Base-by-base conservation (phyloP, 2,329 filamentous ascomycete species). In the Cercospora janseana region DNA sequence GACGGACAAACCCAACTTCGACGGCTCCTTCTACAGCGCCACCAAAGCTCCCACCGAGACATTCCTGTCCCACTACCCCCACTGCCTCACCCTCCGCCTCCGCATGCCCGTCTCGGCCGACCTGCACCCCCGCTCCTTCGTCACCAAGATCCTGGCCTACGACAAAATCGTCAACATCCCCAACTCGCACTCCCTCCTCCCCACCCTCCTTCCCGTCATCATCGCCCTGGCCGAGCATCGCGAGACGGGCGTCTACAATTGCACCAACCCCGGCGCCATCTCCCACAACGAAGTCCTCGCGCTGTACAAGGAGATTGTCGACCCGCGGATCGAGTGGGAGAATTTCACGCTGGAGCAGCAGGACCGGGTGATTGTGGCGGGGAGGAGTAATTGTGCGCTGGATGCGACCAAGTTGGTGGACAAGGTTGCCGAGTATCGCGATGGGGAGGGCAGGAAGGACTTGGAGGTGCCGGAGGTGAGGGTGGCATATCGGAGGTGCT, bases 41-140 rank as follows among this genome's bases (percentile, higher is more conserved):
- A 84, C 80, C 60, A 86, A 86, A 71, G 77, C 77, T 16, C 78
- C 81, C 56, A 81, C 83, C 50, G 83, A 86, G 64, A 77, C 81
- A 70, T 79, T 82, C 59, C 68, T 85, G 60, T 78, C 84, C 70
- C 80, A 81, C 64, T 86, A 85, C 69, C 71, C 69, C 41, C 82
- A 84, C 66, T 73, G 73, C 63, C 74, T 86, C 48, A 79, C 85
- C 62, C 77, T 86, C 51, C 79, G 83, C 42, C 74, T 86, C 47
- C 81, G 83, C 58, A 86, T 86, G 82, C 82, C 83, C 31, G 81
- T 86, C 54, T 82, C 79, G 60, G 81, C 85, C 63, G 81, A 86
- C 70, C 73, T 86, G 27, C 78, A 86, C 67, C 68, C 78, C 13
- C 79, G 82, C 64, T 85, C 79, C 70, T 86, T 86, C 61, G 81